Percentiles rank a stretch among this genome's conserved stretches.
Evolutionary conservation across 140 eudicot species (phyloP).

Genomic region (Flaveria floridana): DNA sequence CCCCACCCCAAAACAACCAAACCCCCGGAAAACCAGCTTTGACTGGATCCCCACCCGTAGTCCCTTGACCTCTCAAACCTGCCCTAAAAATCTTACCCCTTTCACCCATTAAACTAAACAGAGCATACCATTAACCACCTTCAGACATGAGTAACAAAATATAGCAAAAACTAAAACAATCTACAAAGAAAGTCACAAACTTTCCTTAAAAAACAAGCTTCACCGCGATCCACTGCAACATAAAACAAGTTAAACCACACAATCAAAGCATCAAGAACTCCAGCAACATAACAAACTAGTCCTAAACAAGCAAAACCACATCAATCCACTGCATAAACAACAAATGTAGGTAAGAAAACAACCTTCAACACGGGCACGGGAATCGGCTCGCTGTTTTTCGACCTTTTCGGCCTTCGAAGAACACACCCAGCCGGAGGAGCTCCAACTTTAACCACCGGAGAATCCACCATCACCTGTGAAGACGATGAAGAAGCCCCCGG

Average conservation of each 20-base stretch:
- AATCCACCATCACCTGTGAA: not conserved
- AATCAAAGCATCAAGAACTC: conserved; percentile 6
- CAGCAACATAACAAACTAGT: not conserved
- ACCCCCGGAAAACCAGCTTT: not conserved
- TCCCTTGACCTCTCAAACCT: not conserved
- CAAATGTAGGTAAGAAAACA: conserved; percentile 25
- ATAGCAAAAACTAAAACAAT: conserved; percentile 6
- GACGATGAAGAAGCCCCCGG: conserved; percentile 19
- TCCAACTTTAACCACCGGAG: conserved; percentile 47
- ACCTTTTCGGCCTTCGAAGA: conserved; percentile 45
- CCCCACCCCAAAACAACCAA: no score
- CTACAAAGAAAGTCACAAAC: not conserved
- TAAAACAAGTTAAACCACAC: not conserved
- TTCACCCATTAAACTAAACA: not conserved
- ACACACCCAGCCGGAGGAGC: not conserved
- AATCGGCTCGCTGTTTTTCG: conserved; percentile 61
- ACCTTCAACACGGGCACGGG: conserved; percentile 66
- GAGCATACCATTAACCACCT: not conserved
- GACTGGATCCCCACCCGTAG: not conserved
- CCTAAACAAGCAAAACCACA: no score
- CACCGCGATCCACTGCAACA: not conserved
- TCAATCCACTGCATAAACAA: not conserved
- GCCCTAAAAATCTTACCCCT: not conserved
- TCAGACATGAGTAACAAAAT: not conserved
- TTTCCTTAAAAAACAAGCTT: conserved; percentile 2